These are phyloP conservation scores for Articulospora tetracladia DNA, from an alignment of 495 filamentous ascomycete genomes.

Conservation along the genomic window DNA sequence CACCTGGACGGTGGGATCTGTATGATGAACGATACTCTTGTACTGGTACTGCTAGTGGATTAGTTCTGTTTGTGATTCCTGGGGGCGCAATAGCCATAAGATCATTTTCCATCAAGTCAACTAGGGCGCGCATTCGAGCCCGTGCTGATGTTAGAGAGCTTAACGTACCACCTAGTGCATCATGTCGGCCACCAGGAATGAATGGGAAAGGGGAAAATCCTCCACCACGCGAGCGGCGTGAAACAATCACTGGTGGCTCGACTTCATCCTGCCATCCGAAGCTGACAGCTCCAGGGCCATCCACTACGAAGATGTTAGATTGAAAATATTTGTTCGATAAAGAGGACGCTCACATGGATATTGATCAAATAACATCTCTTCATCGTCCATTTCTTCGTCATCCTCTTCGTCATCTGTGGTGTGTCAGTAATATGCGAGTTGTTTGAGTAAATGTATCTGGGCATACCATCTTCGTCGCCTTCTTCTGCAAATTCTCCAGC, in stretches of 20 bases:
- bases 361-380: constrained; percentile 56
- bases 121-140: too few species aligned
- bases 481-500: constrained; percentile 46
- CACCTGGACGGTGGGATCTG: constrained; percentile 22
- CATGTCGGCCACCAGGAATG: constrained; percentile 38
- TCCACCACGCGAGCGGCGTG: constrained; percentile 13
- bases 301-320: constrained; percentile 16
- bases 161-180: constrained; percentile 40
- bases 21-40: constrained; percentile 17
- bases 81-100: not conserved
- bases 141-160: not conserved
- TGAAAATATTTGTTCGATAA: not conserved
- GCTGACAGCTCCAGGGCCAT: constrained; percentile 11
- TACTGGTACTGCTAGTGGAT: constrained; percentile 26
- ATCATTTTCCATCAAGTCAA: too few species aligned
- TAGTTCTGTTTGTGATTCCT: constrained; percentile 25
- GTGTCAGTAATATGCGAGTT: too few species aligned
- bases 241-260: constrained; percentile 34
- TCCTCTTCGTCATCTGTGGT: constrained; percentile 55
- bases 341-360: constrained; percentile 60
- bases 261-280: constrained; percentile 33
- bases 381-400: constrained; percentile 68
- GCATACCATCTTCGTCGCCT: constrained; percentile 55
- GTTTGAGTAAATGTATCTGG: constrained; percentile 5
- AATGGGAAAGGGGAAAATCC: constrained; percentile 30